Evolutionary conservation across 805 yeast genomes (phyloP).

Genomic region (Huiozyma naganishii): DNA sequence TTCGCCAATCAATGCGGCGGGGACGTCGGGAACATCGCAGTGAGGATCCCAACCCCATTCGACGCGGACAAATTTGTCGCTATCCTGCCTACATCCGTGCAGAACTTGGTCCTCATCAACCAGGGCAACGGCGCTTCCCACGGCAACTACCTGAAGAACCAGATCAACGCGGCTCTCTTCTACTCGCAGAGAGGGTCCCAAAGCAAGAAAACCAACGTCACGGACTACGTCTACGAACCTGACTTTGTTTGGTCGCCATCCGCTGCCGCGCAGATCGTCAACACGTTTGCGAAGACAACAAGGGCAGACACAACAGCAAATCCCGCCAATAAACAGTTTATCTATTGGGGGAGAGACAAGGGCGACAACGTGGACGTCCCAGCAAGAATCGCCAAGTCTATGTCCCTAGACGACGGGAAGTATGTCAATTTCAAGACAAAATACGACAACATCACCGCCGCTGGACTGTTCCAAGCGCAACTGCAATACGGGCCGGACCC

Average conservation of each 20-base stretch:
- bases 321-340: constrained; percentile 15
- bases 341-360: constrained; percentile 64
- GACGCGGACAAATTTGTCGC: constrained; percentile 48
- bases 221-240: constrained; percentile 43
- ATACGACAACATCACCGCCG: constrained; percentile 60
- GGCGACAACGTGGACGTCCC: constrained; percentile 45
- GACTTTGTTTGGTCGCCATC: constrained; percentile 46
- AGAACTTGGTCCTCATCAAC: constrained; percentile 56
- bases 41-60: constrained; percentile 76
- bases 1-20: constrained; percentile 29
- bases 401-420: constrained; percentile 50
- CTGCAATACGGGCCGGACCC: constrained; percentile 26
- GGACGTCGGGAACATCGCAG: constrained; percentile 47
- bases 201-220: constrained; percentile 28
- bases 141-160: constrained; percentile 48
- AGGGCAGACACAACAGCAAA: constrained; percentile 4
- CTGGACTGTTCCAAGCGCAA: constrained; percentile 69
- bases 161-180: constrained; percentile 63
- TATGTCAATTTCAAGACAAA: constrained; percentile 46
- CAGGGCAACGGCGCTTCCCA: constrained; percentile 34
- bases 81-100: constrained; percentile 46
- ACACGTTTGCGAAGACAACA: constrained; percentile 26
- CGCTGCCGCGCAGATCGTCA: constrained; percentile 39
- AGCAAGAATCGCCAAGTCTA: constrained; percentile 53
- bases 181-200: constrained; percentile 24